These are phyloP conservation scores for Sextonia rubra DNA, from an alignment of 164 flowering plant species.

Conservation along the genomic window DNA sequence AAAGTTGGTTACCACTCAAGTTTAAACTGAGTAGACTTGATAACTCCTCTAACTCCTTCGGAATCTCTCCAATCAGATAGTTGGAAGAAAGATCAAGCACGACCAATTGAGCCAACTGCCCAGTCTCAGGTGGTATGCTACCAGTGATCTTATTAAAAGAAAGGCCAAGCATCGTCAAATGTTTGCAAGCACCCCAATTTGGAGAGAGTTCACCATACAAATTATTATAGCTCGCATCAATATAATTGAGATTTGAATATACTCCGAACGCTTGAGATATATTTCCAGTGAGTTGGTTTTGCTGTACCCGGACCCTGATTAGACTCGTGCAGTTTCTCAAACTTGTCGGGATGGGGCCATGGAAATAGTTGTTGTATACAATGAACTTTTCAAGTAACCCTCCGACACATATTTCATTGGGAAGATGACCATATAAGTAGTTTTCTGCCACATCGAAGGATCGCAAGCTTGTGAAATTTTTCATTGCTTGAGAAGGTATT, in stretches of 20 bases:
- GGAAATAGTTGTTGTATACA: slow-evolving; percentile 14
- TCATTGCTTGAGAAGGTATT: not conserved
- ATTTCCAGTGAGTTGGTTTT: slow-evolving; percentile 18
- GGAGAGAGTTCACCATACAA: slow-evolving; percentile 6
- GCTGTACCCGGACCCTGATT: slow-evolving; percentile 18
- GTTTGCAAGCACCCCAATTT: not conserved
- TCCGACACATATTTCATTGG: slow-evolving; percentile 15
- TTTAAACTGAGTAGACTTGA: slow-evolving; percentile 8
- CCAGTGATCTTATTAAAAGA: slow-evolving; percentile 2
- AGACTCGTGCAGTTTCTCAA: slow-evolving; percentile 19
- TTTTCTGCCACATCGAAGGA: slow-evolving; percentile 13
- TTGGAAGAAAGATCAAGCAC: slow-evolving; percentile 4
- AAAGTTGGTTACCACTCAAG: slow-evolving; percentile 13
- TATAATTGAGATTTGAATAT: slow-evolving; percentile 14
- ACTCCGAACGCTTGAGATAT: slow-evolving; percentile 14
- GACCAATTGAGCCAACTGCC: not conserved
- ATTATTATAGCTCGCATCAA: not conserved
- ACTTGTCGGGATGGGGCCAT: slow-evolving; percentile 22
- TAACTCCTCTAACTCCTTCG: slow-evolving; percentile 8
- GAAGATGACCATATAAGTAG: slow-evolving; percentile 17
- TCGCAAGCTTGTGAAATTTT: not conserved
- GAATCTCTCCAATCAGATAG: slow-evolving; percentile 16
- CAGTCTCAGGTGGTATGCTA: not conserved
- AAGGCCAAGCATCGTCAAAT: not conserved
- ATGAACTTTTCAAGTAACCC: slow-evolving; percentile 11